Percentiles rank a stretch among this genome's conserved stretches.
Evolutionary conservation across 495 filamentous ascomycete genomes (phyloP).

Genomic region (Tuber melanosporum): DNA sequence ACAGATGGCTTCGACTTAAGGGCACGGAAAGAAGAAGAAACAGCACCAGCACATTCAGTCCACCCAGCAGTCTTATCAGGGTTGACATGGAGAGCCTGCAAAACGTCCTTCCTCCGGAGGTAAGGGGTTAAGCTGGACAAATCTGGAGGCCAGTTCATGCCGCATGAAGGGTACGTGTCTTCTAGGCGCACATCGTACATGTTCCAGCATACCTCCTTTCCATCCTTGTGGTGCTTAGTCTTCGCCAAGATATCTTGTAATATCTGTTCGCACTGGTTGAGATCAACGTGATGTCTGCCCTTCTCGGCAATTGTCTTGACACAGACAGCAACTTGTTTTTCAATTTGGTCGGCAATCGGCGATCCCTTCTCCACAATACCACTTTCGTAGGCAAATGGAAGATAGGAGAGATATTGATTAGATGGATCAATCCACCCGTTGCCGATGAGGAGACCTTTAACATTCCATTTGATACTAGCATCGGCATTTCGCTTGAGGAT

Average conservation of each 20-base stretch:
- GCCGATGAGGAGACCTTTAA: slow-evolving; percentile 85
- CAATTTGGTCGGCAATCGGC: slow-evolving; percentile 57
- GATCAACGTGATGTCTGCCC: slow-evolving; percentile 59
- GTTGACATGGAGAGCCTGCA: slow-evolving; percentile 72
- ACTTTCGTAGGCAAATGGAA: slow-evolving; percentile 68
- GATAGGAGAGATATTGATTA: slow-evolving; percentile 86
- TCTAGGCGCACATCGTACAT: slow-evolving; percentile 89
- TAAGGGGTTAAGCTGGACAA: slow-evolving; percentile 70
- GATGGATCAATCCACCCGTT: slow-evolving; percentile 92
- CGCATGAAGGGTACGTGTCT: slow-evolving; percentile 69
- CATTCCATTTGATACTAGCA: slow-evolving; percentile 57
- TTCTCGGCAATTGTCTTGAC: slow-evolving; percentile 50
- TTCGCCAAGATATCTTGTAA: slow-evolving; percentile 60
- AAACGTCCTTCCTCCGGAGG: slow-evolving; percentile 73
- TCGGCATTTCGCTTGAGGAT: slow-evolving; percentile 72
- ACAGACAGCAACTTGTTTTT: slow-evolving; percentile 64
- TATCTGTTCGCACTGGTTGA: slow-evolving; percentile 63
- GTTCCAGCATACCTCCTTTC: slow-evolving; percentile 61
- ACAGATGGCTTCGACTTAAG: slow-evolving; percentile 64
- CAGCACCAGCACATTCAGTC: slow-evolving; percentile 81
- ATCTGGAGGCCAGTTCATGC: slow-evolving; percentile 95
- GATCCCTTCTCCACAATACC: slow-evolving; percentile 63
- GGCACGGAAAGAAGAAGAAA: slow-evolving; percentile 61
- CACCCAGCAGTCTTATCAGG: slow-evolving; percentile 75
- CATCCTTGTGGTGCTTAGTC: slow-evolving; percentile 49